These are phyloP conservation scores for Hypoxylon intermedium DNA, from an alignment of 495 filamentous ascomycete species.

Conservation along the genomic window DNA sequence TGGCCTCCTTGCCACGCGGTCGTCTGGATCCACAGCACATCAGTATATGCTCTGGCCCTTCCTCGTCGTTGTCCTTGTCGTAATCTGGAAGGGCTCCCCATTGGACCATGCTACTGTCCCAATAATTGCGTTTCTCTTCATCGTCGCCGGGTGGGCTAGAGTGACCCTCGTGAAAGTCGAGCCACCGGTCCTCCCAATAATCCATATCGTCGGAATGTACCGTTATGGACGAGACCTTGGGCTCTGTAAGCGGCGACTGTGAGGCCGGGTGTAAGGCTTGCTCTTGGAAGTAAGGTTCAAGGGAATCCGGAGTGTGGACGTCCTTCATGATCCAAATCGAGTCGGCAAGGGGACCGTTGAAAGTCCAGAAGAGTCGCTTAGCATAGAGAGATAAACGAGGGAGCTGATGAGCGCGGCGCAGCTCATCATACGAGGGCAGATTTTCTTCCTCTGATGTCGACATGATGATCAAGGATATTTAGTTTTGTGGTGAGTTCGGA, in stretches of 20 bases:
- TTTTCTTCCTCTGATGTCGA: background rate
- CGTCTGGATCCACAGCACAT: slow-evolving; percentile 28
- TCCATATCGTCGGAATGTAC: slow-evolving; percentile 15
- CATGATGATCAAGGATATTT: background rate
- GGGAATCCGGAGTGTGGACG: background rate
- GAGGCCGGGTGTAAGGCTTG: slow-evolving; percentile 22
- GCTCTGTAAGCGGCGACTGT: slow-evolving; percentile 24
- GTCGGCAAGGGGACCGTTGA: slow-evolving; percentile 28
- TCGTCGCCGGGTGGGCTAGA: background rate
- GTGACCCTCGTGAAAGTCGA: slow-evolving; percentile 19
- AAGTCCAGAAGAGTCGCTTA: slow-evolving; percentile 22
- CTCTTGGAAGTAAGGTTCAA: slow-evolving; percentile 13
- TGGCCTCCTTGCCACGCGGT: slow-evolving; percentile 25
- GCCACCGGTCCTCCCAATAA: slow-evolving; percentile 28
- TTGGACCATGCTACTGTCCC: slow-evolving; percentile 1
- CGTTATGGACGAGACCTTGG: slow-evolving; percentile 26
- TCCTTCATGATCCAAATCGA: slow-evolving; percentile 21
- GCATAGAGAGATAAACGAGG: background rate
- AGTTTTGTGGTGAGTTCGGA: too few relatives aligned
- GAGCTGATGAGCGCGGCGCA: background rate
- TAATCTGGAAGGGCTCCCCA: slow-evolving; percentile 23
- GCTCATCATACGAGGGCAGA: background rate
- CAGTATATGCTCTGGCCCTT: slow-evolving; percentile 20
- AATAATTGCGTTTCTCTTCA: background rate
- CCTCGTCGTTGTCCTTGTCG: slow-evolving; percentile 18